Evolutionary conservation across 768 basidiomycete genomes (phyloP).

Genomic region (Pulveroboletus sp.): DNA sequence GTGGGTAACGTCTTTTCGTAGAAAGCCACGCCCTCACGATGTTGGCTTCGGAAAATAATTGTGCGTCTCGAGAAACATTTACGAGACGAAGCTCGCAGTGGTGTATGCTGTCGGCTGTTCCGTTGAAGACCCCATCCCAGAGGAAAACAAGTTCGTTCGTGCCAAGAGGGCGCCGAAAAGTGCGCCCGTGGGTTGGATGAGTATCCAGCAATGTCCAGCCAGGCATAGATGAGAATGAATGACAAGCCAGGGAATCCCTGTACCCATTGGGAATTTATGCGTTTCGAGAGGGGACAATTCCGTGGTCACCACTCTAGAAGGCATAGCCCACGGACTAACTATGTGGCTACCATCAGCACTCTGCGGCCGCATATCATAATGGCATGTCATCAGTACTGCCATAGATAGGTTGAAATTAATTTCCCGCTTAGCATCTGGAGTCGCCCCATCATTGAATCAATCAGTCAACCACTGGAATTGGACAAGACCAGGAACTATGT

Average conservation of each 20-base stretch:
- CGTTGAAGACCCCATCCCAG: conserved; percentile 38
- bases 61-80: conserved; percentile 22
- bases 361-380: no score
- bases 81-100: conserved; percentile 24
- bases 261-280: no score
- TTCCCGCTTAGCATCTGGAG: no score
- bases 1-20: conserved; percentile 46
- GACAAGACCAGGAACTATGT: no score
- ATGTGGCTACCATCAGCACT: no score
- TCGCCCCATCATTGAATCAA: no score
- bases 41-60: conserved; percentile 30
- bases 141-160: conserved; percentile 37
- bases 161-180: conserved; percentile 37
- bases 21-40: conserved; percentile 41
- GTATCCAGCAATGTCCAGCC: conserved; percentile 12
- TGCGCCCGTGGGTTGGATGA: conserved; percentile 1
- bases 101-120: conserved; percentile 44
- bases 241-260: background rate
- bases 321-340: no score
- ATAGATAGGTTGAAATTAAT: no score
- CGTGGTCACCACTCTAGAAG: no score
- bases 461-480: no score
- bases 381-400: no score
- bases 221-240: conserved; percentile 3
- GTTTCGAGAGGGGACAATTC: no score